Percentiles rank a stretch among this genome's conserved stretches.
Evolutionary conservation across 1,284 basidiomycete species (phyloP).

Genomic region (Puccinia coronata): DNA sequence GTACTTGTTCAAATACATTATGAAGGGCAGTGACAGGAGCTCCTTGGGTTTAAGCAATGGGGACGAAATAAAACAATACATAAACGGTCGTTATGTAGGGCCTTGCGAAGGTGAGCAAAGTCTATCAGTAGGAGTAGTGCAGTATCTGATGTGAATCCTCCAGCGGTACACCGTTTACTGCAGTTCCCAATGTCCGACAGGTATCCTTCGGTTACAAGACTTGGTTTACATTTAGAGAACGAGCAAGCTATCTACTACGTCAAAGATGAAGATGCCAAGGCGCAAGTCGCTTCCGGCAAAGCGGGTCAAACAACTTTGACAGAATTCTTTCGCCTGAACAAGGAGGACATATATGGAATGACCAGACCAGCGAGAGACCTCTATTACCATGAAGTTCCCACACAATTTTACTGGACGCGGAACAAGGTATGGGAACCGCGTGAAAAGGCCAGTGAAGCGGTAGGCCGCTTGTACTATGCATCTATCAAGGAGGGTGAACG

Average conservation of each 20-base stretch:
- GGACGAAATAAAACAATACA: not conserved
- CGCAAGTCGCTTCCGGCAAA: not conserved
- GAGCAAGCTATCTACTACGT: not conserved
- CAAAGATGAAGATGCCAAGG: not conserved
- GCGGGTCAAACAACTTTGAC: not conserved
- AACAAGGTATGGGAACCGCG: not conserved
- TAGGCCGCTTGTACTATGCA: not conserved
- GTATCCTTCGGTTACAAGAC: not conserved
- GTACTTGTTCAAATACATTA: slow-evolving; percentile 63
- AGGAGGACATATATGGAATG: not conserved
- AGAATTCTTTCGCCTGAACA: not conserved
- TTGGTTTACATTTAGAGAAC: not conserved
- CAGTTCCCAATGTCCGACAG: slow-evolving; percentile 1
- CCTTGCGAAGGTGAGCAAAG: not conserved
- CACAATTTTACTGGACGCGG: not conserved
- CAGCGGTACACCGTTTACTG: not conserved
- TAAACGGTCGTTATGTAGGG: not conserved
- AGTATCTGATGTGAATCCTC: not conserved
- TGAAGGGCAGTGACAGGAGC: slow-evolving; percentile 62
- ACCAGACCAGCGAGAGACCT: not conserved
- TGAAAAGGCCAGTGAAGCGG: not conserved
- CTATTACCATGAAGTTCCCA: not conserved
- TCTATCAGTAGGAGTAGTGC: not conserved
- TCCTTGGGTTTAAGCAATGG: slow-evolving; percentile 56
- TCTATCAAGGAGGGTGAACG: not conserved